Conservation (phyloP, 768 basidiomycete genomes). For the Termitomyces eurrhizus region DNA sequence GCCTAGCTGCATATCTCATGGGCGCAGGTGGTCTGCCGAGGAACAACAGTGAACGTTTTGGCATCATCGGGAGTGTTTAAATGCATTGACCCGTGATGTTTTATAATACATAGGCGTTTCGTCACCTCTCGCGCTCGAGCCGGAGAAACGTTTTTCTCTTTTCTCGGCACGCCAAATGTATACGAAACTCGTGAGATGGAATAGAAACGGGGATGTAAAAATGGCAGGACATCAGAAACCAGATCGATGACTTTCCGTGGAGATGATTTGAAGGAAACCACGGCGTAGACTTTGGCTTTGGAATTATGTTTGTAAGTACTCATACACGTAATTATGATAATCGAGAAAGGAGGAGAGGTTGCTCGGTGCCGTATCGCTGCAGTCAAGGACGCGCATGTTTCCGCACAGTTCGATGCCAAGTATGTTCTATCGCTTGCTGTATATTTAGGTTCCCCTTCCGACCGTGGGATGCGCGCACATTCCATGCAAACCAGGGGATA, state of each 20-base stretch:
- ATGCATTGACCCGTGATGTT: neutral
- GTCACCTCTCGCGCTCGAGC: neutral
- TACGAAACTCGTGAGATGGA: neutral
- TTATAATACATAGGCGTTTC: neutral
- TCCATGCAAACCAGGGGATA: too few species aligned
- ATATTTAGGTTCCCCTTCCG: neutral
- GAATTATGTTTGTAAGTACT: neutral
- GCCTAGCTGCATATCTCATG: too few species aligned
- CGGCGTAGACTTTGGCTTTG: neutral
- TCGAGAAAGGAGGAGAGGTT: neutral
- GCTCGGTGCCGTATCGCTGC: neutral
- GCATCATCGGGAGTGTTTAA: neutral
- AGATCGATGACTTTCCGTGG: neutral
- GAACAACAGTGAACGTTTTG: neutral
- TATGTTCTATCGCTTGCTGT: neutral
- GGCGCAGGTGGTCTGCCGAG: neutral
- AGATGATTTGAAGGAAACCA: neutral
- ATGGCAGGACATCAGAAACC: neutral
- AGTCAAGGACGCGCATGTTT: neutral
- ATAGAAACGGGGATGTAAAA: neutral
- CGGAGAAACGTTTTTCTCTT: neutral
- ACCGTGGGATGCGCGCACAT: too few species aligned
- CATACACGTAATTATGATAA: neutral
- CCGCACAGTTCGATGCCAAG: neutral
- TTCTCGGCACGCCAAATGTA: neutral